Conservation (phyloP, 1,284 basidiomycete species). For the Ganoderma resinaceum region DNA sequence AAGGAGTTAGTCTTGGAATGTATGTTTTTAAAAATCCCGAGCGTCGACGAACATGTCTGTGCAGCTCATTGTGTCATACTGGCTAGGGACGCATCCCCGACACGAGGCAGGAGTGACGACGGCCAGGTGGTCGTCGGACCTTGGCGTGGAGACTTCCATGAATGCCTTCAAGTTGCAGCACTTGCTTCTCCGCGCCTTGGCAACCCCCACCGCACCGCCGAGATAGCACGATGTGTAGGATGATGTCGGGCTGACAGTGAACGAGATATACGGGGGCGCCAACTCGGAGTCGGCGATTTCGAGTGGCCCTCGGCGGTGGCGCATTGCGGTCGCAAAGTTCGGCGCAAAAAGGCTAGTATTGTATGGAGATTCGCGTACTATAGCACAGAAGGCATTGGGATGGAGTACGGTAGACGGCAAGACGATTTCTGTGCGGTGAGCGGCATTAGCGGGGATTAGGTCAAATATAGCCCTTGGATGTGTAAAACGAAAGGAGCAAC, state of each 20-base stretch:
- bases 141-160: background rate
- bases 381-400: background rate
- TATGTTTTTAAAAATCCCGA: background rate
- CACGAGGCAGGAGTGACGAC: background rate
- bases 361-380: background rate
- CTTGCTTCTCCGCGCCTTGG: background rate
- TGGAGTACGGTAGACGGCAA: background rate
- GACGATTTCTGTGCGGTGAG: background rate
- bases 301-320: conserved; percentile 1
- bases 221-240: background rate
- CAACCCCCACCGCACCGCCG: background rate
- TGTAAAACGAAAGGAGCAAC: background rate
- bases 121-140: background rate
- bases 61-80: background rate
- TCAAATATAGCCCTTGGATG: background rate
- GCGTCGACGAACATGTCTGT: background rate
- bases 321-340: background rate
- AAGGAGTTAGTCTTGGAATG: background rate
- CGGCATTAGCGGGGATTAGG: background rate
- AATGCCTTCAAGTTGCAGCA: background rate
- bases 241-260: background rate
- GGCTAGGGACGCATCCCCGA: background rate
- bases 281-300: too few species aligned
- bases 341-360: background rate
- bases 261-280: background rate